phyloP scores from a whole-genome alignment of 1,139 yeast species.

The Kodamaea derodonti region DNA sequence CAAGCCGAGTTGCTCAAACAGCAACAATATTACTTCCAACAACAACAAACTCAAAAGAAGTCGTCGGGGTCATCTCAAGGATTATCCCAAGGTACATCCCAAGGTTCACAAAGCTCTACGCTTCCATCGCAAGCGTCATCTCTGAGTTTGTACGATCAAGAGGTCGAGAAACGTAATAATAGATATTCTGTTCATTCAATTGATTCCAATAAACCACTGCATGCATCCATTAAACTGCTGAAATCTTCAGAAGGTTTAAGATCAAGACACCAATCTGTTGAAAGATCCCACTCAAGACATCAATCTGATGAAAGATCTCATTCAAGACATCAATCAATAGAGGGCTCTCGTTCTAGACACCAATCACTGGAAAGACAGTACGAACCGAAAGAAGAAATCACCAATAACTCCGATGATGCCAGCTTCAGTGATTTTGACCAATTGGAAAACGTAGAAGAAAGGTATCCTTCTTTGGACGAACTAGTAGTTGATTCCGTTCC shows the following conservation, averaged over 20 bases:
- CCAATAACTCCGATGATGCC: background rate
- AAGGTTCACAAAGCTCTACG: background rate
- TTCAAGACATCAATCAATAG: background rate
- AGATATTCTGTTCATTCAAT: background rate
- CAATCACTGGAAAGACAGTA: slow-evolving; percentile 6
- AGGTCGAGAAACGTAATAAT: background rate
- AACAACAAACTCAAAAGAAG: slow-evolving; percentile 17
- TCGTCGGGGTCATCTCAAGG: background rate
- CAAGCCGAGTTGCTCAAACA: slow-evolving; percentile 35
- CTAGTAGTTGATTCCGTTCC: slow-evolving; percentile 16
- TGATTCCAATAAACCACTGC: slow-evolving; percentile 1
- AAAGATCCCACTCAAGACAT: background rate
- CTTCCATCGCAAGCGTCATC: background rate
- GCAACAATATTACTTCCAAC: slow-evolving; percentile 34
- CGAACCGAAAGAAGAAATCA: no score
- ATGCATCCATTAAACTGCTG: slow-evolving; percentile 4
- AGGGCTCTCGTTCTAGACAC: slow-evolving; percentile 4
- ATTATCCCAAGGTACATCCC: background rate
- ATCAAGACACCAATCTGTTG: slow-evolving; percentile 5
- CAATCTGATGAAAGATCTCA: background rate
- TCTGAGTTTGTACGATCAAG: background rate
- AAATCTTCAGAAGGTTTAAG: slow-evolving; percentile 5
- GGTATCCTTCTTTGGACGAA: slow-evolving; percentile 43
- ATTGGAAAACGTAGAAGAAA: slow-evolving; percentile 40
- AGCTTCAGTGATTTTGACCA: slow-evolving; percentile 18